Conservation (phyloP, 2,329 filamentous ascomycete species). For the Bipolaris zeicola region DNA sequence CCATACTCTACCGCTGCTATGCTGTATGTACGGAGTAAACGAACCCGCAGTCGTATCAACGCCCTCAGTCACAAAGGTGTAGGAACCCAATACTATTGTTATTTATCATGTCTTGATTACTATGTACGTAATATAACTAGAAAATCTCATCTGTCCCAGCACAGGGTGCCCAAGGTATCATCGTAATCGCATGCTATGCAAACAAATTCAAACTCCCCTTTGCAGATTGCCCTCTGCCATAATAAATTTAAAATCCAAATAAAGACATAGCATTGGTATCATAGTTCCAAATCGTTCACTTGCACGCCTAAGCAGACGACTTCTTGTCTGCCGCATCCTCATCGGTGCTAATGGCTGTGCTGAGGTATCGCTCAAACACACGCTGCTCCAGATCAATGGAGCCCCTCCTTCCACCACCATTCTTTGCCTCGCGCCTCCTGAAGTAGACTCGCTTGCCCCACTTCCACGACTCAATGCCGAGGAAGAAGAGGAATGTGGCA, state of each 20-base stretch:
- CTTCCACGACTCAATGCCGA: conserved; percentile 70
- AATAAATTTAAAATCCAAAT: conserved; percentile 5
- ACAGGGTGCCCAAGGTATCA: conserved; percentile 27
- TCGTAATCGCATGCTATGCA: conserved; percentile 34
- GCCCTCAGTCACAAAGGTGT: not conserved
- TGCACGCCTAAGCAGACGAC: conserved; percentile 3
- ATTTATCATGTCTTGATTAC: conserved; percentile 15
- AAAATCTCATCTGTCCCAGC: conserved; percentile 19
- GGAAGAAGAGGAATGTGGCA: conserved; percentile 66
- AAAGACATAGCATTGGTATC: not conserved
- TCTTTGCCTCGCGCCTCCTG: conserved; percentile 30
- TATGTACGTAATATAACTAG: conserved; percentile 13
- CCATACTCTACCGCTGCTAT: not conserved
- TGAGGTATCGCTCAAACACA: conserved; percentile 42
- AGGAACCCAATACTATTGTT: not conserved
- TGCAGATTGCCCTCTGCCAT: not conserved
- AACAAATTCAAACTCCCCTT: conserved; percentile 16
- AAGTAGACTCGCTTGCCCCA: conserved; percentile 62
- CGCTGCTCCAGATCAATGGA: conserved; percentile 39
- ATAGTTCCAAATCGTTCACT: not conserved
- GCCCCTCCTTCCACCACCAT: conserved; percentile 28
- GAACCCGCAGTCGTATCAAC: not conserved
- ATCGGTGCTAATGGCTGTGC: conserved; percentile 40
- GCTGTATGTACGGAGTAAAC: no score
- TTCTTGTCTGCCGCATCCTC: conserved; percentile 37